Conservation (phyloP, 192 early-diverging fungal species). For the Borealophlyctis nickersoniae region DNA sequence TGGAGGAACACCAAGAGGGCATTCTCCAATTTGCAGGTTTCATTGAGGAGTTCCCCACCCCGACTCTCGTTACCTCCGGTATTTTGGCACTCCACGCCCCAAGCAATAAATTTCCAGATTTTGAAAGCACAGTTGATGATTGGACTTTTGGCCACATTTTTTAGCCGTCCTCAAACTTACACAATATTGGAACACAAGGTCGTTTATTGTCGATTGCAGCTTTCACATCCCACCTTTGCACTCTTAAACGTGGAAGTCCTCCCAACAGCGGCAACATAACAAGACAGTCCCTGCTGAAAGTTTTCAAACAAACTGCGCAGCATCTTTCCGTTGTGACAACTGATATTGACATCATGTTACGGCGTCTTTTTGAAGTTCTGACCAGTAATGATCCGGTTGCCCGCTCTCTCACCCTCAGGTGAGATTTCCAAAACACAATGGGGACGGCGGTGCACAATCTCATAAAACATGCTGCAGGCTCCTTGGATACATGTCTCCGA, state of each 20-base stretch:
- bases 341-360: conserved; percentile 12
- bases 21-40: conserved; percentile 12
- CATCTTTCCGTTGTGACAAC: conserved; percentile 2
- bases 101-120: neutral
- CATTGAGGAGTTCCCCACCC: conserved; percentile 8
- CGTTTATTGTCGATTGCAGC: neutral
- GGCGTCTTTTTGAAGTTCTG: conserved; percentile 16
- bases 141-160: neutral
- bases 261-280: conserved; percentile 20
- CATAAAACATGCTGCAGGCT: neutral
- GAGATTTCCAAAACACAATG: neutral
- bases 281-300: conserved; percentile 22
- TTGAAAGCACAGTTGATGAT: neutral
- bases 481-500: conserved; percentile 22
- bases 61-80: conserved; percentile 15
- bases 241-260: neutral
- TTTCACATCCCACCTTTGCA: neutral
- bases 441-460: neutral
- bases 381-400: conserved; percentile 30
- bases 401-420: conserved; percentile 21
- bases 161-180: conserved; percentile 28
- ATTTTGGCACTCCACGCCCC: neutral
- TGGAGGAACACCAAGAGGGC: conserved; percentile 12
- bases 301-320: conserved; percentile 19
- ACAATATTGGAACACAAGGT: conserved; percentile 28